phyloP scores from a whole-genome alignment of 345 rosid species.

The Pistacia atlantica region DNA sequence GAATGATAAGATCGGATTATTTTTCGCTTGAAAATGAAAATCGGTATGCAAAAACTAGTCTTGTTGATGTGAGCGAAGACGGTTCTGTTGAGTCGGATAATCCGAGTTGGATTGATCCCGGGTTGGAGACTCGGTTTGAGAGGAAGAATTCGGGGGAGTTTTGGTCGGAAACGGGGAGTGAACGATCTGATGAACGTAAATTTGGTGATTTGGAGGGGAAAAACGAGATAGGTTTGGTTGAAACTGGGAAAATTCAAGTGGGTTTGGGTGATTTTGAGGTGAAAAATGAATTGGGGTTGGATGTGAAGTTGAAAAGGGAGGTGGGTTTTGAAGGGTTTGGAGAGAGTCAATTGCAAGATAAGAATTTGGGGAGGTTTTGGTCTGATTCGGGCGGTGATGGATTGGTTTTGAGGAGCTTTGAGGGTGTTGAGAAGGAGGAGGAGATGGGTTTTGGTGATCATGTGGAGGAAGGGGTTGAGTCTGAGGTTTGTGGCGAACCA shows the following conservation, averaged over 20 bases:
- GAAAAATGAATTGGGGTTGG: constrained; percentile 32
- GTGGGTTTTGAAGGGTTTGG: constrained; percentile 25
- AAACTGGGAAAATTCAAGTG: constrained; percentile 21
- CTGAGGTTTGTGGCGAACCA: constrained; percentile 23
- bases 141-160: constrained; percentile 55
- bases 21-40: constrained; percentile 65
- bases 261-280: constrained; percentile 20
- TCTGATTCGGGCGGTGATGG: constrained; percentile 46
- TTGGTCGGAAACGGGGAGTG: constrained; percentile 93
- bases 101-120: constrained; percentile 96
- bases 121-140: constrained; percentile 45
- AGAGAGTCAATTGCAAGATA: constrained; percentile 31
- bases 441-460: constrained; percentile 26
- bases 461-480: constrained; percentile 25
- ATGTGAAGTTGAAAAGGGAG: constrained; percentile 16
- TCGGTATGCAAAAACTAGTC: constrained; percentile 34
- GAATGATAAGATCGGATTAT: constrained; percentile 76
- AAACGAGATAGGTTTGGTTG: constrained; percentile 39
- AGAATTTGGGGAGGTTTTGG: constrained; percentile 38
- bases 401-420: constrained; percentile 33
- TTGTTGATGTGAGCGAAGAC: constrained; percentile 39
- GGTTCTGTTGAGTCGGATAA: constrained; percentile 71
- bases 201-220: constrained; percentile 40
- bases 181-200: constrained; percentile 64
- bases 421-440: constrained; percentile 27